Evolutionary conservation across 495 filamentous ascomycete species (phyloP), one percentile per base, ranked within the genome.

Genomic region (Lophium mytilinum): DNA sequence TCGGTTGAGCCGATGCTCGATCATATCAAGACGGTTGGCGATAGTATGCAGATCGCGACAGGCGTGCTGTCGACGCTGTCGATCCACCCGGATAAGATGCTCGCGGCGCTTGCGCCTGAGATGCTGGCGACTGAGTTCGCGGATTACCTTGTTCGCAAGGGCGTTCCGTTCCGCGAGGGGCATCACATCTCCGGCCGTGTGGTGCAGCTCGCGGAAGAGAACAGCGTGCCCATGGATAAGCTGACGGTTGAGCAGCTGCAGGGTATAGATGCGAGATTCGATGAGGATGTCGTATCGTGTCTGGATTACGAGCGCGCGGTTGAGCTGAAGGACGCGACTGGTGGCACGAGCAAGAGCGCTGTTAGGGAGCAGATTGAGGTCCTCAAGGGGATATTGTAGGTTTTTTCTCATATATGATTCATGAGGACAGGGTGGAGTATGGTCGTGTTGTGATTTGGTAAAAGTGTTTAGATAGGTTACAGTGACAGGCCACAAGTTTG

Each of bases 141-240:
- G 18, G 91, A 95, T 67, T 95, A 94, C 71, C 79, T 95, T 4
- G 92, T 96, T 39, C 80, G 88, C 62, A 92, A 93, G 78, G 89
- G 89, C 37, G 87, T 93, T 18, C 73, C 85, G 8, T 88, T 88
- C 76, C 73, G 84, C 17, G 87, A 95, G 75, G 88, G 89, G 1
- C 90, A 95, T 75, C 90, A 95, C 72, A 90, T 95, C 69, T 87
- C 85, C 3, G 92, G 92, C 10, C 82, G 80, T 40, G 80, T 88
- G 9, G 91, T 96, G 12, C 83, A 83, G 37, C 72, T 87, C 33
- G 84, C 83, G 0, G 90, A 95, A 75, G 72, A 86, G 62, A 75
- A 78, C 39, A 78, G 76, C 24, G 75, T 80, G 4, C 79, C 85
- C 47, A 96, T 95, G 83, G 85, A 94, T 69, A 77, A 85, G 64